These are phyloP conservation scores for Penicillium egyptiacum DNA, from an alignment of 495 filamentous ascomycete genomes.

Conservation along the genomic window DNA sequence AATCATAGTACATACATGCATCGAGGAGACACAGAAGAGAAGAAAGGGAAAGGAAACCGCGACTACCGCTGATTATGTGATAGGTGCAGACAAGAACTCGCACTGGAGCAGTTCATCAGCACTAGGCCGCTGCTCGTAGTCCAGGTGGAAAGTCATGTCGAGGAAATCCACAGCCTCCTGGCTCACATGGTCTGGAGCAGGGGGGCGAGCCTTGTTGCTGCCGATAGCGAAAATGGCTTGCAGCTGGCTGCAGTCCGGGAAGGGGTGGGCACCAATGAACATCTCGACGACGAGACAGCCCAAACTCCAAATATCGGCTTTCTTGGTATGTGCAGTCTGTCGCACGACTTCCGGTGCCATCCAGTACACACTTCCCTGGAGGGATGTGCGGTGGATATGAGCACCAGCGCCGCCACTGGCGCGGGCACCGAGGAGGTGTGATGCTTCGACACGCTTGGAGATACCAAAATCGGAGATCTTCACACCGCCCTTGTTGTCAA, in stretches of 20 bases:
- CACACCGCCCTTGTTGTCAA: slow-evolving; percentile 98
- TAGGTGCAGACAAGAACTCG: slow-evolving; percentile 70
- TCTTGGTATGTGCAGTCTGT: slow-evolving; percentile 95
- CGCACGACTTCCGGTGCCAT: slow-evolving; percentile 99
- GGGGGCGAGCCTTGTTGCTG: slow-evolving; percentile 78
- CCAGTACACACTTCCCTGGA: slow-evolving; percentile 98
- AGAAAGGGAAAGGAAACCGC: not conserved
- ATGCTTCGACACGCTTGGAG: slow-evolving; percentile 92
- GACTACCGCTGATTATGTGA: slow-evolving; percentile 37
- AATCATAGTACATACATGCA: slow-evolving; percentile 20
- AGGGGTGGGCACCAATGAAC: slow-evolving; percentile 96
- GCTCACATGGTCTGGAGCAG: slow-evolving; percentile 83
- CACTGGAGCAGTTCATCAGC: slow-evolving; percentile 85
- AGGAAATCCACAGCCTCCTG: slow-evolving; percentile 85
- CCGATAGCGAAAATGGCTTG: slow-evolving; percentile 99
- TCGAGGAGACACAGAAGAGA: not conserved
- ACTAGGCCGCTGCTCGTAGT: slow-evolving; percentile 85
- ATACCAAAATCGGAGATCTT: slow-evolving; percentile 99
- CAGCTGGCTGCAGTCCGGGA: slow-evolving; percentile 94
- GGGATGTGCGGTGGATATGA: slow-evolving; percentile 80
- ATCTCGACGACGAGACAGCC: slow-evolving; percentile 98
- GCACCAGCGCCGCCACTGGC: slow-evolving; percentile 50
- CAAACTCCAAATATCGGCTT: slow-evolving; percentile 99
- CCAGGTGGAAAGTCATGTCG: slow-evolving; percentile 87
- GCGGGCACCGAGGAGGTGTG: slow-evolving; percentile 58